Percentiles rank a stretch among this genome's conserved stretches.
Evolutionary conservation across 768 basidiomycete genomes (phyloP).

Genomic region (Scleroderma citrinum): DNA sequence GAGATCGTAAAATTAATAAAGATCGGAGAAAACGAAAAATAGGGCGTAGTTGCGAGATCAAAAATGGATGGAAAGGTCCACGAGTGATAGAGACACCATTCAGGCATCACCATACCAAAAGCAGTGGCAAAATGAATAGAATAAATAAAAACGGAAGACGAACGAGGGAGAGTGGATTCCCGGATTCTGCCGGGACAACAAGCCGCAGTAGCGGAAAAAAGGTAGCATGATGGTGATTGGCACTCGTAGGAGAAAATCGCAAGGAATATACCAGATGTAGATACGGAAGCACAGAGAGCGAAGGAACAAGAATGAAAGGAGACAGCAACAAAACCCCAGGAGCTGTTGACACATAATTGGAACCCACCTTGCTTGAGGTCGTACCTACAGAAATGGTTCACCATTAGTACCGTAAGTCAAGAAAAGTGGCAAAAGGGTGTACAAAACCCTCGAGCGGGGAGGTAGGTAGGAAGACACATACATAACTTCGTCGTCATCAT

Average conservation of each 20-base stretch:
- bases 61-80: background rate
- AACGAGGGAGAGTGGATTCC: background rate
- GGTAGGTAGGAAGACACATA: constrained; percentile 35
- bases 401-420: no score
- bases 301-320: background rate
- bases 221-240: background rate
- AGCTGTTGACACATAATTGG: background rate
- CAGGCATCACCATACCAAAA: background rate
- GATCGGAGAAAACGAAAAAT: no score
- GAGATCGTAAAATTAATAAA: background rate
- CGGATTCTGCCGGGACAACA: background rate
- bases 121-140: background rate
- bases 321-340: background rate
- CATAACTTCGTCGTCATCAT: constrained; percentile 98
- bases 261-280: background rate
- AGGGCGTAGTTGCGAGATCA: background rate
- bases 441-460: constrained; percentile 6
- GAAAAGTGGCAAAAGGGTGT: background rate
- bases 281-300: background rate
- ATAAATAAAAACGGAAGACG: background rate
- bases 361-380: constrained; percentile 85
- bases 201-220: background rate
- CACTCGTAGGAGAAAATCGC: background rate
- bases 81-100: background rate
- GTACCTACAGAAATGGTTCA: constrained; percentile 50